These are phyloP conservation scores for Goffeauzyma gilvescens DNA, from an alignment of 768 basidiomycete species.

Conservation along the genomic window DNA sequence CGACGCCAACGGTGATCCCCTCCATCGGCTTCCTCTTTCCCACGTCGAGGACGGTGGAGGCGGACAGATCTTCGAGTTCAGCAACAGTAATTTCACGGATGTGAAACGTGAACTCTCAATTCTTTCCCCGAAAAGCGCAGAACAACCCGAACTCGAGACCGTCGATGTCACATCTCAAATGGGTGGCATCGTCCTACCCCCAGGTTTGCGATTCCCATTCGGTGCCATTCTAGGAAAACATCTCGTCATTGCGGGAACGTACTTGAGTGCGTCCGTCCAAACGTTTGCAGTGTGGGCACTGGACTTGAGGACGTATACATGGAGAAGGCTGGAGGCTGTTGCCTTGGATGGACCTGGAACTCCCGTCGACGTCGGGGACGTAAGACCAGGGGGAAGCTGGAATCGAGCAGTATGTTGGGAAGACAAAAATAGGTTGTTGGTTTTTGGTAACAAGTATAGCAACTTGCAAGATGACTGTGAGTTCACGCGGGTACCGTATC, in stretches of 20 bases:
- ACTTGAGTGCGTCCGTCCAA: conserved; percentile 81
- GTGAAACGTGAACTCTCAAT: conserved; percentile 65
- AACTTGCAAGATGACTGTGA: conserved; percentile 26
- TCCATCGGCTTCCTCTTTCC: conserved; percentile 60
- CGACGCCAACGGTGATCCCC: conserved; percentile 39
- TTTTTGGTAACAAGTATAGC: conserved; percentile 61
- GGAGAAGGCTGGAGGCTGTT: conserved; percentile 21
- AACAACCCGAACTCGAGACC: conserved; percentile 60
- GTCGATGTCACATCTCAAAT: conserved; percentile 46
- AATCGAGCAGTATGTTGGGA: conserved; percentile 79
- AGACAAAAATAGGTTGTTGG: conserved; percentile 62
- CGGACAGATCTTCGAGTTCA: conserved; percentile 68
- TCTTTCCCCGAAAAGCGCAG: conserved; percentile 9
- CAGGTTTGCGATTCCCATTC: conserved; percentile 87
- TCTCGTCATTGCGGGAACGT: conserved; percentile 86
- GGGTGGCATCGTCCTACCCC: conserved; percentile 58
- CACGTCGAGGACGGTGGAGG: conserved; percentile 23
- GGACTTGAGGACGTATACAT: conserved; percentile 40
- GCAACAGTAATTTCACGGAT: conserved; percentile 75
- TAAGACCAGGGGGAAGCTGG: conserved; percentile 61
- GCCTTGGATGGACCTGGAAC: conserved; percentile 37
- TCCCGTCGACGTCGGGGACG: conserved; percentile 49
- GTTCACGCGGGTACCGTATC: not conserved
- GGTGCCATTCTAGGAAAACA: conserved; percentile 69
- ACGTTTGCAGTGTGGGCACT: conserved; percentile 94